Evolutionary conservation across 192 early-diverging fungal genomes (phyloP).

Genomic region (Coemansia sp.): DNA sequence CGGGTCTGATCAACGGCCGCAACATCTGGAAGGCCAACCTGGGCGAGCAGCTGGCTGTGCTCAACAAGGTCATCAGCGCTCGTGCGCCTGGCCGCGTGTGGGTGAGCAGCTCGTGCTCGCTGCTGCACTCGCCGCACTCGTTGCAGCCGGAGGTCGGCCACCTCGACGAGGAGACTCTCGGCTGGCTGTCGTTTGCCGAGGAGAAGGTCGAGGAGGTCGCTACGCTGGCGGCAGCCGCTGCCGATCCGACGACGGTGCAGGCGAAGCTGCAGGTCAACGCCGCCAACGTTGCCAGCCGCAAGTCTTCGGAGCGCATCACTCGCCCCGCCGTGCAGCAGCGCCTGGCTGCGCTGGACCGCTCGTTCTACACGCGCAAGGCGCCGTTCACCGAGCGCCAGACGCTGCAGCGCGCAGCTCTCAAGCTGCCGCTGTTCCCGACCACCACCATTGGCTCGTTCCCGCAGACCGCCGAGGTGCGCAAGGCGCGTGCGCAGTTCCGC

Average conservation of each 20-base stretch:
- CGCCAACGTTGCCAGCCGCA: slow-evolving; percentile 65
- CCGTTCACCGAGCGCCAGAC: slow-evolving; percentile 70
- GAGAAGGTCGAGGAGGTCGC: slow-evolving; percentile 89
- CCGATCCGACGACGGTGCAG: slow-evolving; percentile 60
- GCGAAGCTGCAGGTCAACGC: slow-evolving; percentile 71
- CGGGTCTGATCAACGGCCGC: slow-evolving; percentile 93
- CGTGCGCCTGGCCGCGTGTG: slow-evolving; percentile 66
- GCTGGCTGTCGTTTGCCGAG: slow-evolving; percentile 92
- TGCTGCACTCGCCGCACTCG: slow-evolving; percentile 91
- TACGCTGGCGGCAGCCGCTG: slow-evolving; percentile 60
- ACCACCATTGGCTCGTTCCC: slow-evolving; percentile 99
- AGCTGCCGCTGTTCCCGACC: slow-evolving; percentile 90
- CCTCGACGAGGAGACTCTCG: slow-evolving; percentile 76
- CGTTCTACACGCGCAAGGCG: slow-evolving; percentile 73
- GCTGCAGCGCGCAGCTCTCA: slow-evolving; percentile 72
- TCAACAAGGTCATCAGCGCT: slow-evolving; percentile 61
- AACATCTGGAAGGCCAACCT: slow-evolving; percentile 98
- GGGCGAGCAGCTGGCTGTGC: slow-evolving; percentile 65
- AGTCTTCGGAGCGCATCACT: slow-evolving; percentile 77
- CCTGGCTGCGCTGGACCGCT: slow-evolving; percentile 63
- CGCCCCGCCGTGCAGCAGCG: slow-evolving; percentile 79
- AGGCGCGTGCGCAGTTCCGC: slow-evolving; percentile 86
- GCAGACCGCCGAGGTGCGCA: slow-evolving; percentile 95
- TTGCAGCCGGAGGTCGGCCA: slow-evolving; percentile 69
- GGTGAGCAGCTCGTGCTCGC: slow-evolving; percentile 86